Conservation (phyloP, 2,329 filamentous ascomycete genomes). For the Dactylonectria macrodidyma region DNA sequence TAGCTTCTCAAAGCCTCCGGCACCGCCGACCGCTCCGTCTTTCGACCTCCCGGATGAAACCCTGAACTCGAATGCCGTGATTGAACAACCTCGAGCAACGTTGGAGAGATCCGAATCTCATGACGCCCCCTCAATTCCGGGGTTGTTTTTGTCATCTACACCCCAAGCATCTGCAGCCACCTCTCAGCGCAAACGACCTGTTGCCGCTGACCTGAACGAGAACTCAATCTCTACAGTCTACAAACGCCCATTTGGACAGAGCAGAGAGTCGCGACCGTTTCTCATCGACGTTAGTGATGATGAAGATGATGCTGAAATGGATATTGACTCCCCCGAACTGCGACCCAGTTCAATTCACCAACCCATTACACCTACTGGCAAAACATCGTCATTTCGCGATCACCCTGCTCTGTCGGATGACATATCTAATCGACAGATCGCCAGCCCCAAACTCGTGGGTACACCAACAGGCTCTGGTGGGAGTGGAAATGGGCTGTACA, state of each 20-base stretch:
- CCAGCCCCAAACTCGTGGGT: conserved; percentile 56
- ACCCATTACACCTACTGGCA: conserved; percentile 47
- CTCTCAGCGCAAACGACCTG: conserved; percentile 58
- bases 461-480: conserved; percentile 56
- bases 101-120: conserved; percentile 32
- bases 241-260: conserved; percentile 76
- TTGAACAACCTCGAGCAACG: conserved; percentile 19
- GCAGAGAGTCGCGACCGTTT: conserved; percentile 72
- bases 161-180: conserved; percentile 41
- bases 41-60: conserved; percentile 17
- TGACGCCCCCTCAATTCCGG: conserved; percentile 52
- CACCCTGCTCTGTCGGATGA: conserved; percentile 62
- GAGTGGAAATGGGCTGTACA: conserved; percentile 54
- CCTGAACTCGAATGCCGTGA: conserved; percentile 10
- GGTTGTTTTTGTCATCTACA: conserved; percentile 53
- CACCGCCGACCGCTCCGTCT: neutral
- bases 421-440: conserved; percentile 55
- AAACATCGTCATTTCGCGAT: conserved; percentile 58
- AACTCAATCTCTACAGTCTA: conserved; percentile 56
- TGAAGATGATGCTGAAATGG: conserved; percentile 77
- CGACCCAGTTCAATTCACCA: conserved; percentile 54
- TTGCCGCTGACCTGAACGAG: conserved; percentile 81
- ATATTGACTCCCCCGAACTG: conserved; percentile 70
- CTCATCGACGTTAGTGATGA: conserved; percentile 90
- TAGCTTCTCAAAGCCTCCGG: neutral